Evolutionary conservation across 352 stramenopile genomes (phyloP).

Genomic region (Phytophthora syringae): DNA sequence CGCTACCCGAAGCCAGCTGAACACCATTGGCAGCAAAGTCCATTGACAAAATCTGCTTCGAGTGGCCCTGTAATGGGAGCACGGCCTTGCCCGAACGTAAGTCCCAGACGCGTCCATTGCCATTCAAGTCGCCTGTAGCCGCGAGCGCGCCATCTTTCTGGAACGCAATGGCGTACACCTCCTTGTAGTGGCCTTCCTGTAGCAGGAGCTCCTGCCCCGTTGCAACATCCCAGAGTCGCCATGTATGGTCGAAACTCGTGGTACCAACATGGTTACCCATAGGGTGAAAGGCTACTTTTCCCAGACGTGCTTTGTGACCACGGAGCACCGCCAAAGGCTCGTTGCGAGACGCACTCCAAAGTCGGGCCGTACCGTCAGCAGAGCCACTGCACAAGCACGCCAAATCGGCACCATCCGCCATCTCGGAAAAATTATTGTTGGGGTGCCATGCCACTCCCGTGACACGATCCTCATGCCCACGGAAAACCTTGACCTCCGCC

Average conservation of each 20-base stretch:
- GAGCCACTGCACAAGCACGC: constrained; percentile 83
- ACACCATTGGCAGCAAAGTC: constrained; percentile 95
- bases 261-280: constrained; percentile 93
- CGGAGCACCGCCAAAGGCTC: constrained; percentile 69
- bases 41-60: constrained; percentile 94
- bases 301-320: constrained; percentile 77
- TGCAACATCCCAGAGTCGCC: constrained; percentile 97
- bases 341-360: constrained; percentile 67
- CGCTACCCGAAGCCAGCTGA: constrained; percentile 93
- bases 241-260: constrained; percentile 97
- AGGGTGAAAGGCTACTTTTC: constrained; percentile 95
- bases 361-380: constrained; percentile 75
- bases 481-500: constrained; percentile 75
- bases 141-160: constrained; percentile 95
- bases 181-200: constrained; percentile 96
- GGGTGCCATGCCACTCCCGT: constrained; percentile 90
- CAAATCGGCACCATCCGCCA: constrained; percentile 59
- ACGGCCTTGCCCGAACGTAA: constrained; percentile 95
- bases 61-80: constrained; percentile 92
- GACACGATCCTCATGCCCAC: constrained; percentile 89
- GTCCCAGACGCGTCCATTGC: constrained; percentile 96
- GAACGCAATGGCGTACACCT: constrained; percentile 96
- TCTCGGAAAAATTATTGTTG: constrained; percentile 51
- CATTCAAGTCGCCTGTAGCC: constrained; percentile 95
- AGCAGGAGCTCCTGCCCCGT: constrained; percentile 92